These are phyloP conservation scores for Gentiana macrophylla DNA, from an alignment of 257 asterid species.

Conservation along the genomic window DNA sequence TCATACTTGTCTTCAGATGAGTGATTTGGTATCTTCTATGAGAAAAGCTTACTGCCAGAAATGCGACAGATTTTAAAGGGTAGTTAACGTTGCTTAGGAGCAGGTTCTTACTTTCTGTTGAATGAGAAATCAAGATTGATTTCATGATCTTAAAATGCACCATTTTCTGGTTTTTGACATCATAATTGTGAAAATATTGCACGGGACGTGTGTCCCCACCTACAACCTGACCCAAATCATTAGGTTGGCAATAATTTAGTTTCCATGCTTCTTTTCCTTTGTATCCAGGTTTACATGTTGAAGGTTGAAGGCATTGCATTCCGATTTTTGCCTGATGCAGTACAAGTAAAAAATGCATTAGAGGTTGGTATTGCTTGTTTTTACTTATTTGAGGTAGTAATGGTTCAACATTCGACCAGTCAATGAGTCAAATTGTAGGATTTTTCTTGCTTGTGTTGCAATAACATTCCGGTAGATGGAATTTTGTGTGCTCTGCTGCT, in stretches of 20 bases:
- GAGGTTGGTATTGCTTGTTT: conserved; percentile 44
- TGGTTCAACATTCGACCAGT: background rate
- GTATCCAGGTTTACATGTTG: conserved; percentile 81
- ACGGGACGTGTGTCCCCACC: no score
- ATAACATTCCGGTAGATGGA: no score
- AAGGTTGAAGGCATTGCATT: conserved; percentile 98
- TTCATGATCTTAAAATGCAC: background rate
- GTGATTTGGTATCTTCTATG: no score
- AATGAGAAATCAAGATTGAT: background rate
- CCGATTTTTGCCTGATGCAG: conserved; percentile 89
- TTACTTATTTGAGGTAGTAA: background rate
- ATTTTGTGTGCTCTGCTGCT: background rate
- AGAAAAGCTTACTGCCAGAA: no score
- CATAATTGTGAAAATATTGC: no score
- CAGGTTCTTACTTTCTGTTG: background rate
- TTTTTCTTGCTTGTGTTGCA: no score
- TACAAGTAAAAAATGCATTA: conserved; percentile 77
- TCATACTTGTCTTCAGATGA: no score
- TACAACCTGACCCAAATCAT: background rate
- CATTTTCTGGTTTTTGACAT: no score
- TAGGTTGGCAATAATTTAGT: background rate
- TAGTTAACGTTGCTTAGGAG: no score
- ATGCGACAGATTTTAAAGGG: no score
- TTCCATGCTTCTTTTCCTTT: background rate
- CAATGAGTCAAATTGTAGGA: background rate